phyloP scores from a whole-genome alignment of 805 yeast genomes.

The Ogataea populi-albae region DNA sequence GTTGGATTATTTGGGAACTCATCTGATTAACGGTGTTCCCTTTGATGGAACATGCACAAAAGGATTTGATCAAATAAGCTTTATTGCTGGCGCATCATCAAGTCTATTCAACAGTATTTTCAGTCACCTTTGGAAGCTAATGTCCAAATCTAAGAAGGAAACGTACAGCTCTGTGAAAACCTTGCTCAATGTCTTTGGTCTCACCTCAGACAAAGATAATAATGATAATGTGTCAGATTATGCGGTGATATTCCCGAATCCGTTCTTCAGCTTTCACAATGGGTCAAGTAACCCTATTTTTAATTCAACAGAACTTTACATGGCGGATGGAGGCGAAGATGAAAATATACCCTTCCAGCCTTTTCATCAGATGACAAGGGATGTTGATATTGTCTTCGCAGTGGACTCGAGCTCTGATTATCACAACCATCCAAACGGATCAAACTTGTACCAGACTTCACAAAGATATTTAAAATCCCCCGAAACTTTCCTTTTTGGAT shows the following conservation, averaged over 20 bases:
- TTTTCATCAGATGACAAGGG: constrained; percentile 35
- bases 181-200: constrained; percentile 42
- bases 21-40: constrained; percentile 43
- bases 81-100: constrained; percentile 62
- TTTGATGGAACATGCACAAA: constrained; percentile 37
- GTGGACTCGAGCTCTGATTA: constrained; percentile 50
- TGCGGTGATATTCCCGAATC: constrained; percentile 61
- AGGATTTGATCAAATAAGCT: constrained; percentile 59
- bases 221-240: constrained; percentile 44
- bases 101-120: constrained; percentile 57
- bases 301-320: constrained; percentile 19
- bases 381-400: constrained; percentile 39
- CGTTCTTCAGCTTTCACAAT: constrained; percentile 41
- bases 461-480: constrained; percentile 25
- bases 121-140: constrained; percentile 43
- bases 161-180: constrained; percentile 35
- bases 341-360: constrained; percentile 49
- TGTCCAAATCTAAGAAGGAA: constrained; percentile 31
- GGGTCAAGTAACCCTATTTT: constrained; percentile 16
- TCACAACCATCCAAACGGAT: constrained; percentile 59
- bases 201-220: constrained; percentile 36
- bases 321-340: constrained; percentile 48
- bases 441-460: constrained; percentile 42
- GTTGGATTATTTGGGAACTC: constrained; percentile 52
- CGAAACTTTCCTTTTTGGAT: constrained; percentile 5